Percentiles rank a stretch among this genome's conserved stretches.
These are phyloP conservation scores for Fusarium lyarnte DNA, from an alignment of 2,329 filamentous ascomycete genomes.

Conservation along the genomic window DNA sequence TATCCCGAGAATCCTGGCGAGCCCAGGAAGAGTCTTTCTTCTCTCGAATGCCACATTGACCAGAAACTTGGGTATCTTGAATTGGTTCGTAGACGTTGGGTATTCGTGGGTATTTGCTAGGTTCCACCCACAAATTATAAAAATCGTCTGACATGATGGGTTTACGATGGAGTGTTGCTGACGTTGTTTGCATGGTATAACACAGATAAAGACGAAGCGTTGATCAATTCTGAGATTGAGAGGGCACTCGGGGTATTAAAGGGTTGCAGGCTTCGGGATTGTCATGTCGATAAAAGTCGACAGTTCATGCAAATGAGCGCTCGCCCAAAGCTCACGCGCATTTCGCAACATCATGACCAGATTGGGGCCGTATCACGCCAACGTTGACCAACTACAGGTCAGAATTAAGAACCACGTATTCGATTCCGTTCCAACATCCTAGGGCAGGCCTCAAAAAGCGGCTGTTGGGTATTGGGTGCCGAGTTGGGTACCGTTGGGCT, in stretches of 20 bases:
- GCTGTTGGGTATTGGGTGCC: slow-evolving; percentile 30
- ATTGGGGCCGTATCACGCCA: slow-evolving; percentile 27
- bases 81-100: slow-evolving; percentile 40
- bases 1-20: not conserved
- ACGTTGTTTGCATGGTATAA: slow-evolving; percentile 10
- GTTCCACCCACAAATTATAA: slow-evolving; percentile 28
- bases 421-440: slow-evolving; percentile 10
- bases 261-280: not conserved
- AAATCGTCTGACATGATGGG: slow-evolving; percentile 25
- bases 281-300: not conserved
- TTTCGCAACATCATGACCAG: slow-evolving; percentile 27
- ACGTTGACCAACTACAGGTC: slow-evolving; percentile 19
- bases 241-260: slow-evolving; percentile 6
- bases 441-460: slow-evolving; percentile 32
- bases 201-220: not conserved
- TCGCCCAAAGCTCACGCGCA: slow-evolving; percentile 36
- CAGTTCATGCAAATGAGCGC: slow-evolving; percentile 21
- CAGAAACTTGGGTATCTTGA: slow-evolving; percentile 3
- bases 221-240: not conserved
- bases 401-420: not conserved
- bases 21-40: not conserved
- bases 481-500: slow-evolving; percentile 36
- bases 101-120: slow-evolving; percentile 33
- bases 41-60: slow-evolving; percentile 5
- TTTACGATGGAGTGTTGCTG: slow-evolving; percentile 17